These are phyloP conservation scores for Neurospora sp. DNA, from an alignment of 495 filamentous ascomycete species.

Conservation along the genomic window DNA sequence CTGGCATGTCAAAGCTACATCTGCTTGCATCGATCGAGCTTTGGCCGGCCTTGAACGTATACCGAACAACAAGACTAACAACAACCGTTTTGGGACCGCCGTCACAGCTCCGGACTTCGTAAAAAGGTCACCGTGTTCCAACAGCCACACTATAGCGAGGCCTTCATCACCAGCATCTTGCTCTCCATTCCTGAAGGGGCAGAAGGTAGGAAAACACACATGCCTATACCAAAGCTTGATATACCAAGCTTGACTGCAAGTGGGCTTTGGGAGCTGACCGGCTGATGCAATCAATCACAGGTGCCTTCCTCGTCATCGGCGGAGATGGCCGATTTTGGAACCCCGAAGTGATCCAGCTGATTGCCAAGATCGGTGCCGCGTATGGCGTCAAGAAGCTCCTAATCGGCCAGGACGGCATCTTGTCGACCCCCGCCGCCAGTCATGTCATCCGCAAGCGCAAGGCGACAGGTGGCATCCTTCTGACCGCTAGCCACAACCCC, in stretches of 20 bases:
- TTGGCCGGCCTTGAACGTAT: background rate
- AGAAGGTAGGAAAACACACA: slow-evolving; percentile 34
- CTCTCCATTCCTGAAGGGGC: slow-evolving; percentile 93
- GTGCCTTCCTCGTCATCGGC: slow-evolving; percentile 87
- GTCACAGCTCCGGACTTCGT: slow-evolving; percentile 76
- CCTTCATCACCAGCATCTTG: slow-evolving; percentile 87
- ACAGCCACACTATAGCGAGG: slow-evolving; percentile 86
- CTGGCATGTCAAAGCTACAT: background rate
- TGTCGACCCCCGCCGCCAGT: slow-evolving; percentile 91
- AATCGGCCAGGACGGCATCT: slow-evolving; percentile 89
- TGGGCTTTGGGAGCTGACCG: background rate
- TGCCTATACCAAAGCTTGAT: background rate
- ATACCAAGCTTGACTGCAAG: background rate
- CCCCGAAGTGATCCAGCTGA: slow-evolving; percentile 87
- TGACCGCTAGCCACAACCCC: slow-evolving; percentile 97
- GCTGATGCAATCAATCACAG: slow-evolving; percentile 21
- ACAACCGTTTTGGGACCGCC: background rate
- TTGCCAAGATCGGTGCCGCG: slow-evolving; percentile 92
- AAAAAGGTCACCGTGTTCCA: slow-evolving; percentile 99
- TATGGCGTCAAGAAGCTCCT: slow-evolving; percentile 98
- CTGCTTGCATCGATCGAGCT: background rate
- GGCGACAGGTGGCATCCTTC: slow-evolving; percentile 89
- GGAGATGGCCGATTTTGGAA: slow-evolving; percentile 98
- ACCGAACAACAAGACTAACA: background rate
- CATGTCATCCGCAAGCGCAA: slow-evolving; percentile 88